Percentiles rank a stretch among this genome's conserved stretches.
phyloP scores from a whole-genome alignment of 441 rosid genomes.

The Pelargonium cotyledonis region DNA sequence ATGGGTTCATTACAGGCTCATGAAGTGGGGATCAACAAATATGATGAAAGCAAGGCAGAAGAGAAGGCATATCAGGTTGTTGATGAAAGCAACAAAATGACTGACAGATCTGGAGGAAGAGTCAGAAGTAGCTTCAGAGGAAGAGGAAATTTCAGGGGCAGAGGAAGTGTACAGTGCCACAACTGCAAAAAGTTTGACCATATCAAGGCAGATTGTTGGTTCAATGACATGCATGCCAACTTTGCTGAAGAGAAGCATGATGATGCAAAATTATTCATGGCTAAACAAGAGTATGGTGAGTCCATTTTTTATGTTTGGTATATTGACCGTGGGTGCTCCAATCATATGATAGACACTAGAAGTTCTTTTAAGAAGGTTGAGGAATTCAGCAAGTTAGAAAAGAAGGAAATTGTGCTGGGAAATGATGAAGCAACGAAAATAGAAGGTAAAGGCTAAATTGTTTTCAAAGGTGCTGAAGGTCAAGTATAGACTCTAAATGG shows the following conservation, averaged over 20 bases:
- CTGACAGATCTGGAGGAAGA: too few relatives aligned
- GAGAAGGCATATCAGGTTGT: too few relatives aligned
- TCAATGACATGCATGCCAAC: not conserved
- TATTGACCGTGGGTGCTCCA: not conserved
- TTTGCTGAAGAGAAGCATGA: not conserved
- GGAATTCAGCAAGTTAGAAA: too few relatives aligned
- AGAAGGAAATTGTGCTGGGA: too few relatives aligned
- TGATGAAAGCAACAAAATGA: too few relatives aligned
- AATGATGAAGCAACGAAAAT: too few relatives aligned
- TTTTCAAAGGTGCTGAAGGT: not conserved
- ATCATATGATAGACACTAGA: not conserved
- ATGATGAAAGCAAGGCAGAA: too few relatives aligned
- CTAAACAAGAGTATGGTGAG: not conserved
- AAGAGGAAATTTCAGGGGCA: too few relatives aligned
- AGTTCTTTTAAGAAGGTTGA: too few relatives aligned
- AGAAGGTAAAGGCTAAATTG: not conserved
- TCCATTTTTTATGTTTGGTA: not conserved
- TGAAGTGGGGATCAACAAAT: not conserved
- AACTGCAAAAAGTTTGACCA: constrained; percentile 9
- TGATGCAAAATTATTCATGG: not conserved
- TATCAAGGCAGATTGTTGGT: not conserved
- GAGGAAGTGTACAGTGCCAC: not conserved
- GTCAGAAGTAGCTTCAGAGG: too few relatives aligned
- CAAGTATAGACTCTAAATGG: not conserved
- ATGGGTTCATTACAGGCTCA: not conserved